These are phyloP conservation scores for Tripterygium wilfordii DNA, from an alignment of 177 flowering plant species.

Conservation along the genomic window DNA sequence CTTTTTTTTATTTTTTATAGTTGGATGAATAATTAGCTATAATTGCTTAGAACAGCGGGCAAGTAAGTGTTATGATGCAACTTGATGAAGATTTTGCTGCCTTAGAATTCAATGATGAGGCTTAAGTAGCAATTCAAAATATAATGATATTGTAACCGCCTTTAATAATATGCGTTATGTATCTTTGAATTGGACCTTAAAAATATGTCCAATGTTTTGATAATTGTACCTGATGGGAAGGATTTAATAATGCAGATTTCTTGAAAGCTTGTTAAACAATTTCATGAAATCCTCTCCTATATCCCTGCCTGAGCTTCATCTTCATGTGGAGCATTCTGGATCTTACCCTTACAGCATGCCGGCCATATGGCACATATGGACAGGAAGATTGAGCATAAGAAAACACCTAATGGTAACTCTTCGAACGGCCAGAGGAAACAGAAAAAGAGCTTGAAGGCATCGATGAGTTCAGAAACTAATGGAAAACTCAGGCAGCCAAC, in stretches of 20 bases:
- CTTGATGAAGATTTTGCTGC: no score
- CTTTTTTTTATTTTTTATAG: no score
- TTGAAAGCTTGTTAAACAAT: slow-evolving; percentile 61
- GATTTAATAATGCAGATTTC: slow-evolving; percentile 40
- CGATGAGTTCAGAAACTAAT: slow-evolving; percentile 24
- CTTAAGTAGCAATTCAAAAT: no score
- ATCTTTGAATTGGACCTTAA: no score
- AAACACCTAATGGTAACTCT: slow-evolving; percentile 16
- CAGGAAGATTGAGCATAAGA: slow-evolving; percentile 33
- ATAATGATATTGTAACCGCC: no score
- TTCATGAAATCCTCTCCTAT: slow-evolving; percentile 35
- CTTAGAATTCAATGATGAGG: no score
- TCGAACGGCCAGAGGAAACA: slow-evolving; percentile 27
- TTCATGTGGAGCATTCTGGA: slow-evolving; percentile 28
- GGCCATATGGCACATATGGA: slow-evolving; percentile 19
- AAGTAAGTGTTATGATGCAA: no score
- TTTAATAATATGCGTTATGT: no score
- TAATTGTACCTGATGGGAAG: slow-evolving; percentile 3
- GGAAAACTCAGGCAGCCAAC: slow-evolving; percentile 60
- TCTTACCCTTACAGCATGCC: slow-evolving; percentile 19
- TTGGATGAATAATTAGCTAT: no score
- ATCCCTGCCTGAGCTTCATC: slow-evolving; percentile 57
- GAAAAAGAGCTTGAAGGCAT: slow-evolving; percentile 18
- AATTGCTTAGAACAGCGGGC: no score
- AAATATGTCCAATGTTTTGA: no score